Base-by-base conservation (phyloP, 164 flowering plant species). In the Paratinospora sagittata region DNA sequence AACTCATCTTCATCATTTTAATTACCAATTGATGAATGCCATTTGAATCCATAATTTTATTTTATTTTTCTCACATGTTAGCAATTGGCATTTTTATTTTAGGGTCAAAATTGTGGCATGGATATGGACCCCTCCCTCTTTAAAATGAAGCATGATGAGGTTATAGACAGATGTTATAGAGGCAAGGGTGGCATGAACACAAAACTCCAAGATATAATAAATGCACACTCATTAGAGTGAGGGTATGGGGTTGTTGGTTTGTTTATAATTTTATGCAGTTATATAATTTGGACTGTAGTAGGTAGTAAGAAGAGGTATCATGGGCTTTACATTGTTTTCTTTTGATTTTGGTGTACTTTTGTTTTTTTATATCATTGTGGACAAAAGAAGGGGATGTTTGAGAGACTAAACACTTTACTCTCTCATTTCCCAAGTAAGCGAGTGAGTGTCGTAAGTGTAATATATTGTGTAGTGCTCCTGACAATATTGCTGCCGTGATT, bases 311-410 rank as follows among this genome's bases (percentile, higher is more conserved):
- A 27, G 49, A 36, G 45, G 55, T 37, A 26, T 72, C 70, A 76
- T 78, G 81, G 81, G 80, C 75, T 62, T 33, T 2, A 37, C 8
- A 72, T 78, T 77, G 83, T 81, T 71, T 75, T 72, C 68, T 72
- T 63, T 52, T 63, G 76, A 49, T 68, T 27, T 10, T 71, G 68
- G 63, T 30, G 34, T 74, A 71, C 57, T 69, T 74, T 70, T 70
- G 70, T 67, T 67, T 75, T 66, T 75, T 67, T 70, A 61, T n/a
- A 34, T 65, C 24, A 65, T 52, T 67, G 43, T 60, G 67, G 71
- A 68, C 71, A 73, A 67, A 58, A 26, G 61, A 67, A 37, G 60
- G 66, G 70, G 70, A 73, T 73, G 60, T 73, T 73, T 52, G 74
- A 36, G 36, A 65, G 17, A 73, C 73, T 63, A 68, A 78, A 34